phyloP scores from a whole-genome alignment of 352 stramenopile genomes.

The Phytophthora pinifolia region DNA sequence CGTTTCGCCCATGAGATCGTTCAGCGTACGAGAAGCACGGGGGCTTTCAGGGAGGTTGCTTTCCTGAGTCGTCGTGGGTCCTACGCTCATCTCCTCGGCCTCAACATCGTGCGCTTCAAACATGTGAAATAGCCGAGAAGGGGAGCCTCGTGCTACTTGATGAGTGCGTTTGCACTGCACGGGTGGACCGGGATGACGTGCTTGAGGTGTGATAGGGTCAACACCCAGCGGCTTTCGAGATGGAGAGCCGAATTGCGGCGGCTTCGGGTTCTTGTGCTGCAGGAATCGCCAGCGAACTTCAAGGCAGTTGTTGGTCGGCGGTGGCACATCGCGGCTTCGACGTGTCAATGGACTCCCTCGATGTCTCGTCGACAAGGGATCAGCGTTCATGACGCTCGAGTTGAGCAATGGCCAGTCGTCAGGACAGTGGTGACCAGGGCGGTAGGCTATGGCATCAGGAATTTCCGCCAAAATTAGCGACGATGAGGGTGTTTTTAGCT shows the following conservation, averaged over 20 bases:
- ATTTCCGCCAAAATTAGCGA: conserved; percentile 19
- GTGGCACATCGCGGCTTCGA: conserved; percentile 28
- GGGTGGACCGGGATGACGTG: not conserved
- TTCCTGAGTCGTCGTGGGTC: not conserved
- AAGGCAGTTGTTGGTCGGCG: conserved; percentile 31
- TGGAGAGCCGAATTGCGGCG: conserved; percentile 15
- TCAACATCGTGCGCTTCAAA: conserved; percentile 23
- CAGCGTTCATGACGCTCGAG: conserved; percentile 16
- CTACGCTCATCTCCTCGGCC: conserved; percentile 1
- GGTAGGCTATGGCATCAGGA: not conserved
- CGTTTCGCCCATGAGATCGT: conserved; percentile 60
- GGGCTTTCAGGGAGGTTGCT: conserved; percentile 15
- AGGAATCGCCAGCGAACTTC: conserved; percentile 67
- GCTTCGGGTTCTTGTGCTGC: conserved; percentile 37
- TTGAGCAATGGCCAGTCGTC: conserved; percentile 3
- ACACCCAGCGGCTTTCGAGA: conserved; percentile 6
- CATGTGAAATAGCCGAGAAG: conserved; percentile 27
- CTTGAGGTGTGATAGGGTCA: conserved; percentile 7
- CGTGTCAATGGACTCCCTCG: conserved; percentile 30
- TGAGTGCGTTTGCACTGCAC: not conserved
- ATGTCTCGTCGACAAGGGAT: conserved; percentile 14
- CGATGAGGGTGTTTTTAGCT: conserved; percentile 10
- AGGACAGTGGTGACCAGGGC: no score
- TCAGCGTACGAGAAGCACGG: conserved; percentile 28
- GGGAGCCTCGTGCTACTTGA: conserved; percentile 6